Evolutionary conservation across 176 grass and related monocot genomes (phyloP).

Genomic region (Phoenix roebelenii): DNA sequence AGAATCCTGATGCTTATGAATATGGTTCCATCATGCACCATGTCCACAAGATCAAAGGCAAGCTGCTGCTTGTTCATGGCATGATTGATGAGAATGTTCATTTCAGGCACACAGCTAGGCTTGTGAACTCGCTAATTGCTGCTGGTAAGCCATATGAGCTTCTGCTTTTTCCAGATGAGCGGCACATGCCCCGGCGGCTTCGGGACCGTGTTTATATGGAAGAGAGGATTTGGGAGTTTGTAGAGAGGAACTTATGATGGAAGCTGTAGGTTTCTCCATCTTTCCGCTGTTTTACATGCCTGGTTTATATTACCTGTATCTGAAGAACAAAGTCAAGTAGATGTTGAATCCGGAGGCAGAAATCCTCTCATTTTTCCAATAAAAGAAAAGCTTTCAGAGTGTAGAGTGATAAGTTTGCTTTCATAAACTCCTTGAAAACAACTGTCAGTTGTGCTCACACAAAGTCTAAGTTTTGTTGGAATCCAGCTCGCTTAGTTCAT

Average conservation of each 20-base stretch:
- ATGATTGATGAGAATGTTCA: constrained; percentile 99
- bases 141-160: constrained; percentile 82
- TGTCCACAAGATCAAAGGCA: constrained; percentile 67
- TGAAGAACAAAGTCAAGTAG: no score
- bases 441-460: no score
- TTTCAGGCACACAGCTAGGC: constrained; percentile 90
- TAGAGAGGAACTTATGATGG: constrained; percentile 75
- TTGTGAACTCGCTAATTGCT: constrained; percentile 66
- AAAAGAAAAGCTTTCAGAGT: no score
- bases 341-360: no score
- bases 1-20: constrained; percentile 58
- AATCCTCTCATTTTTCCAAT: no score
- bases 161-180: constrained; percentile 81
- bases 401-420: no score
- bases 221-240: constrained; percentile 91
- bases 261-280: neutral
- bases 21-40: constrained; percentile 88
- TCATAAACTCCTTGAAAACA: no score
- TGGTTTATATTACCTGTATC: no score
- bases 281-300: no score
- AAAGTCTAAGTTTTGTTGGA: no score
- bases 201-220: constrained; percentile 91
- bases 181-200: constrained; percentile 85
- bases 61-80: constrained; percentile 81
- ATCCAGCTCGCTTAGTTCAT: no score